Percentiles rank a stretch among this genome's conserved stretches.
These are phyloP conservation scores for Crassisporium funariophilum DNA, from an alignment of 768 basidiomycete species.

Conservation along the genomic window DNA sequence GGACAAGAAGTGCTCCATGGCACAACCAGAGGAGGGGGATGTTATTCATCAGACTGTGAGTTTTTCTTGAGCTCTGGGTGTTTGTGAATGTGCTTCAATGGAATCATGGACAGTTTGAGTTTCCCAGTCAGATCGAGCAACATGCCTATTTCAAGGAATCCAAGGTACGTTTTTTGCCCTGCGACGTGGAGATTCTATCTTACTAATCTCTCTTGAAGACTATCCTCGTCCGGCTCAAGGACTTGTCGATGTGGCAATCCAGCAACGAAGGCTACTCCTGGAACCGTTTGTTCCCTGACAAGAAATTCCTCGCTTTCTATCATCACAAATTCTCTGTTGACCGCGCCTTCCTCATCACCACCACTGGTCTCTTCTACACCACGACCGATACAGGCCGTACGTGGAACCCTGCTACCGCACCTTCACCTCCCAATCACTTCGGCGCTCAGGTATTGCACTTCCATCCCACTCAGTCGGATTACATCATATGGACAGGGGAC, in stretches of 20 bases:
- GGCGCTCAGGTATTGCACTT: conserved; percentile 78
- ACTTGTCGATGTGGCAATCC: conserved; percentile 89
- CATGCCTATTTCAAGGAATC: conserved; percentile 86
- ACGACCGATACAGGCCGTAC: conserved; percentile 80
- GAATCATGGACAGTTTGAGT: conserved; percentile 54
- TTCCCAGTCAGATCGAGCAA: conserved; percentile 66
- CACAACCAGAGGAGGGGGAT: conserved; percentile 79
- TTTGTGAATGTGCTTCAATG: conserved; percentile 1
- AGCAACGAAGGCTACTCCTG: conserved; percentile 94
- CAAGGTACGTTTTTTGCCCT: conserved; percentile 43
- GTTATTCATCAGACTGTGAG: conserved; percentile 76
- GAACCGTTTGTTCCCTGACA: conserved; percentile 60
- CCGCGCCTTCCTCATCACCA: conserved; percentile 90
- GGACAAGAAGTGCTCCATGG: conserved; percentile 77
- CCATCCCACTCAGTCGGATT: conserved; percentile 84
- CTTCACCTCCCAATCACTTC: conserved; percentile 78
- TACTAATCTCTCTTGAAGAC: conserved; percentile 48
- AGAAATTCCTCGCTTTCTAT: conserved; percentile 80
- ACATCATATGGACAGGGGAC: conserved; percentile 88
- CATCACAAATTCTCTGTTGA: conserved; percentile 80
- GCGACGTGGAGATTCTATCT: background rate
- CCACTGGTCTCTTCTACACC: conserved; percentile 60
- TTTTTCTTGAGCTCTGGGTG: background rate
- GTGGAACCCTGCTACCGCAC: conserved; percentile 65
- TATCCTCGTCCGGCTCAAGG: conserved; percentile 77